Evolutionary conservation across 179 eudicot genomes (phyloP), one percentile per base, ranked within the genome.

Genomic region (Beta lomatogona): DNA sequence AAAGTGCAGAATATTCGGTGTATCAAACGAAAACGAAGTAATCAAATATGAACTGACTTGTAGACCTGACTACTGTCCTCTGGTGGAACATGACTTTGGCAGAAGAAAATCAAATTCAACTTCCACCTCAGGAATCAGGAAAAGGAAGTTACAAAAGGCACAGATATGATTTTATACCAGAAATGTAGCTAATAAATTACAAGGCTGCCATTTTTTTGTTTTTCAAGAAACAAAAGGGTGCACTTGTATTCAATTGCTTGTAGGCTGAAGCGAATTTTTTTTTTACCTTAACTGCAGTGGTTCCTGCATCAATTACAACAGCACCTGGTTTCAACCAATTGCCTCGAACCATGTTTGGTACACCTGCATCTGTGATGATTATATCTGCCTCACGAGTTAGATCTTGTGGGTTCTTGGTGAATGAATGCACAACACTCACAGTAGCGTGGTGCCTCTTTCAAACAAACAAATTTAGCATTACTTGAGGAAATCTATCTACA

Each of bases 401-500:
- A 22, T 85, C 80, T 66, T 90, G 86, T 3, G 90, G 91, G 67
- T 88, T 87, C 75, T 80, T 80, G 73, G 91, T 88, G 83, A 86
- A 85, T 75, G 89, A 84, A 87, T 90, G 89, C 60, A 90, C 83
- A 25, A 88, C 80, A 72, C 87, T 87, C 75, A 90, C 93, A 6
- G 91, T 88, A 60, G 93, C 89, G 31, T 82, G 83, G 81, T 90
- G 87, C 78, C 90, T 90, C 91, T 90, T 90, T 88, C 77, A 63
- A 41, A 64, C 68, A 77, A 80, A 64, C 9, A 63, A 68, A 72
- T 46, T 18, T 57, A 81, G 4, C 16, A 77, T 71, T 65, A 76
- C n/a, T 69, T 15, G 60, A 46, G n/a, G 53, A 73, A 21, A 59
- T 48, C 15, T 22, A 31, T 75, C 19, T 12, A 70, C 6, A 58